phyloP scores from a whole-genome alignment of 2,329 filamentous ascomycete genomes.

The Ascochyta lentis region DNA sequence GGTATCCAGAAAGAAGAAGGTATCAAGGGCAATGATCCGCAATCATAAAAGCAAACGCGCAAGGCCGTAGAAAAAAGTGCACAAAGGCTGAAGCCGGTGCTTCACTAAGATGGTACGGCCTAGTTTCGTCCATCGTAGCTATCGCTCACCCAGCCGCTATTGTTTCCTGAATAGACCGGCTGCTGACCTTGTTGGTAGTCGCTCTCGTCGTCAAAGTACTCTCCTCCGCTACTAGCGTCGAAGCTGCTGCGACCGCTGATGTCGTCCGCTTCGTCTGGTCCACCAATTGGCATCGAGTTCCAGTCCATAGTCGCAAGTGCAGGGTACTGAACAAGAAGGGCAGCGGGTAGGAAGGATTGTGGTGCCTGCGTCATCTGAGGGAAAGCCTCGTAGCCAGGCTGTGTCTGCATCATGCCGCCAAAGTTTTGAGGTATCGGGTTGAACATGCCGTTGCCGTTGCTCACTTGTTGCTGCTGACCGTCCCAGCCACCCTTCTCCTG shows the following conservation, averaged over 20 bases:
- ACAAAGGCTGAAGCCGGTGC: background rate
- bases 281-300: conserved; percentile 72
- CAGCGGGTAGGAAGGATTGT: conserved; percentile 72
- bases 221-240: conserved; percentile 70
- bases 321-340: conserved; percentile 89
- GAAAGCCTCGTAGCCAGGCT: conserved; percentile 44
- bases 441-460: conserved; percentile 58
- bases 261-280: conserved; percentile 64
- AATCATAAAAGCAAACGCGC: conserved; percentile 14
- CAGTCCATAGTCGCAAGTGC: conserved; percentile 91
- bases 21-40: conserved; percentile 5
- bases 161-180: conserved; percentile 36
- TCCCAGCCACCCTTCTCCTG: conserved; percentile 73
- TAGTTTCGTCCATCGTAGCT: conserved; percentile 25
- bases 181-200: conserved; percentile 52
- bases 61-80: conserved; percentile 5
- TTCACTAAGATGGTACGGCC: background rate
- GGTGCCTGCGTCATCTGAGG: conserved; percentile 39
- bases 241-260: conserved; percentile 82
- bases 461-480: conserved; percentile 57
- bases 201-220: conserved; percentile 75
- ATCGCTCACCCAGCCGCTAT: conserved; percentile 47
- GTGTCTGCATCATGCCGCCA: conserved; percentile 43
- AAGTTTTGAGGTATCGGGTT: conserved; percentile 41
- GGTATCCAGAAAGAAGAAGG: conserved; percentile 24